Evolutionary conservation across 1,139 yeast genomes (phyloP).

Genomic region (Lizanozyma gosingica): DNA sequence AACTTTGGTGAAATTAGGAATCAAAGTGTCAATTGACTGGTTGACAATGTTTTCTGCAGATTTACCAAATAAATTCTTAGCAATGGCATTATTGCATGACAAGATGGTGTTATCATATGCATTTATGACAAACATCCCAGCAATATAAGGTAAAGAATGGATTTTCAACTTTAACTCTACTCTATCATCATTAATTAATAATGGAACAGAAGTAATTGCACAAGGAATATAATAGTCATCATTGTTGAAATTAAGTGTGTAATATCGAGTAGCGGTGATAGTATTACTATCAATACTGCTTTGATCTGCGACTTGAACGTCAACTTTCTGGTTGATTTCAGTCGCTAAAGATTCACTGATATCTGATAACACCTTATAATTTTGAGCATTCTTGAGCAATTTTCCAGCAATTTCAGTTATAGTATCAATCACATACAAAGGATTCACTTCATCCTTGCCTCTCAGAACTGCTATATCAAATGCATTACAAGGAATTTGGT

Average conservation of each 20-base stretch:
- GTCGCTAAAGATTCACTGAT: constrained; percentile 25
- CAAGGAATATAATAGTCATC: constrained; percentile 48
- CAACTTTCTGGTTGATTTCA: constrained; percentile 11
- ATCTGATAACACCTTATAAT: constrained; percentile 15
- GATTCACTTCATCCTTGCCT: constrained; percentile 11
- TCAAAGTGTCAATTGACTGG: constrained; percentile 42
- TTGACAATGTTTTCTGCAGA: constrained; percentile 39
- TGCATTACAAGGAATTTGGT: constrained; percentile 79
- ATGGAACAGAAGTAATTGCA: constrained; percentile 56
- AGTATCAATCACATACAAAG: constrained; percentile 22
- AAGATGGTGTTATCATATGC: constrained; percentile 36
- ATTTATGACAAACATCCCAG: constrained; percentile 74
- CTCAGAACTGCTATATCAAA: constrained; percentile 49
- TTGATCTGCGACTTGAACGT: constrained; percentile 9
- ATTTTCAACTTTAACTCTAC: constrained; percentile 46
- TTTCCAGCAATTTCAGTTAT: constrained; percentile 35
- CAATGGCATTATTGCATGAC: constrained; percentile 71
- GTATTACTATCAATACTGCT: constrained; percentile 30
- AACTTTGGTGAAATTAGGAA: constrained; percentile 58
- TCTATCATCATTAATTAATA: constrained; percentile 33
- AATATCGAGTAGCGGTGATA: constrained; percentile 52
- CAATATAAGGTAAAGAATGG: constrained; percentile 76
- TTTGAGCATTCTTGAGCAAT: constrained; percentile 17
- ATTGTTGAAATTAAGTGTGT: constrained; percentile 42
- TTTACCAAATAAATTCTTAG: constrained; percentile 71